These are phyloP conservation scores for Evernia prunastri DNA, from an alignment of 495 filamentous ascomycete genomes.

Conservation along the genomic window DNA sequence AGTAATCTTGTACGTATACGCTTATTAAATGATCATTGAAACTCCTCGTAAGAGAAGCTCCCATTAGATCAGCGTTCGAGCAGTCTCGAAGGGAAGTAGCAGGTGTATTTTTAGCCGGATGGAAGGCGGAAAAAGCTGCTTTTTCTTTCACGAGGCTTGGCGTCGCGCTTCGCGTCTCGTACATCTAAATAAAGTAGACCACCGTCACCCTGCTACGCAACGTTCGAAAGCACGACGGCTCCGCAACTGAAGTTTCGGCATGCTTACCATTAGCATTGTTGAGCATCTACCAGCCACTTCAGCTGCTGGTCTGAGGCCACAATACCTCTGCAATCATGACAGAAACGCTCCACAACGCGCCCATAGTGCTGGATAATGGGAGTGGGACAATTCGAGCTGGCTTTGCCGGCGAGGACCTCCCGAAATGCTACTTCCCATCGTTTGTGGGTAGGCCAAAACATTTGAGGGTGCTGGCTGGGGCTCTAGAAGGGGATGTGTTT, in stretches of 20 bases:
- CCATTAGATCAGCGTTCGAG: no score
- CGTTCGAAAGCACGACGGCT: not conserved
- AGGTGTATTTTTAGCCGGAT: no score
- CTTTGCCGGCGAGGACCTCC: conserved; percentile 91
- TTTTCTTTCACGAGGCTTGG: no score
- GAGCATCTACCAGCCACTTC: not conserved
- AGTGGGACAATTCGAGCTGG: conserved; percentile 95
- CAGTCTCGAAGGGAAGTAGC: conserved; percentile 17
- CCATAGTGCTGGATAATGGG: conserved; percentile 98
- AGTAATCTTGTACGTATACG: no score
- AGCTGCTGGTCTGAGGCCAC: not conserved
- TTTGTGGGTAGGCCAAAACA: conserved; percentile 97
- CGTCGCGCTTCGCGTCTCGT: not conserved
- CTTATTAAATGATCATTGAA: no score
- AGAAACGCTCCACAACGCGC: conserved; percentile 89
- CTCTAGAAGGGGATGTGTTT: conserved; percentile 94
- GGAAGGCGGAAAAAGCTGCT: no score
- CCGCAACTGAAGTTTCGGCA: not conserved
- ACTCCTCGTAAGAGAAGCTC: no score
- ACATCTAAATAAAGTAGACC: not conserved
- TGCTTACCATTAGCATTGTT: not conserved
- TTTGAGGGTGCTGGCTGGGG: conserved; percentile 88
- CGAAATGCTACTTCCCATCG: conserved; percentile 96
- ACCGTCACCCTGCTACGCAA: not conserved
- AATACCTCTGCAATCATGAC: conserved; percentile 48